A percentile compares a stretch with the other conserved stretches of the same genome.
Evolutionary conservation across 1,284 basidiomycete species (phyloP).

Genomic region (Tilletia indica): DNA sequence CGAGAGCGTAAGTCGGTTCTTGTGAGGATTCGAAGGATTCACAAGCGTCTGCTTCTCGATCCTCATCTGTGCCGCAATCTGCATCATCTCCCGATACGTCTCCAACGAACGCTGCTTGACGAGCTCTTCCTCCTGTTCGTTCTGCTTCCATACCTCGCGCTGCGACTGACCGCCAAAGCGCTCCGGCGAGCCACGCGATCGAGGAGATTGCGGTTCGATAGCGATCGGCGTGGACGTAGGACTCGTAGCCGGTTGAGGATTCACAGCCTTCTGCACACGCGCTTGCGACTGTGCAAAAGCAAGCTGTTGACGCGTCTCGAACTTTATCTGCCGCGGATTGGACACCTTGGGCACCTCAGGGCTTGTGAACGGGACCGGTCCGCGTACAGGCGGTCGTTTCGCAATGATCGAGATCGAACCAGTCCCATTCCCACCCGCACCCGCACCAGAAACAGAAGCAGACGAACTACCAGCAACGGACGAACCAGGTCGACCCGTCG

Average conservation of each 20-base stretch:
- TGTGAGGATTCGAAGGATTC: constrained; percentile 51
- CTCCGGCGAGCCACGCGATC: background rate
- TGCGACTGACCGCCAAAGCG: background rate
- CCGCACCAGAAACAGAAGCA: background rate
- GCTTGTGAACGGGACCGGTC: background rate
- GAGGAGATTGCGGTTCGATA: background rate
- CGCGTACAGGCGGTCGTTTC: background rate
- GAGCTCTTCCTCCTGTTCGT: background rate
- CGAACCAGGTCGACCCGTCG: background rate
- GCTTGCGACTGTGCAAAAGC: too few relatives aligned
- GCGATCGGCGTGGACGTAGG: constrained; percentile 13
- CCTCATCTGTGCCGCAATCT: background rate
- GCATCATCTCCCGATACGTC: background rate
- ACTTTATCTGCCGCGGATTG: constrained; percentile 3
- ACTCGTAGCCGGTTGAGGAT: background rate
- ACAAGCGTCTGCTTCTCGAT: constrained; percentile 48
- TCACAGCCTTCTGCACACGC: background rate
- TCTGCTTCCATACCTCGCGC: background rate
- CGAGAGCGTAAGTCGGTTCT: constrained; percentile 29
- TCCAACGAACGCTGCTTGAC: background rate
- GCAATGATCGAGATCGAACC: background rate
- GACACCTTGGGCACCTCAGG: constrained; percentile 9
- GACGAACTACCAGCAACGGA: background rate
- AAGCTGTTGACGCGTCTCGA: background rate
- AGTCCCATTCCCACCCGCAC: background rate